Conservation (phyloP, 1,284 basidiomycete genomes). For the Ustilago vetiveriae region DNA sequence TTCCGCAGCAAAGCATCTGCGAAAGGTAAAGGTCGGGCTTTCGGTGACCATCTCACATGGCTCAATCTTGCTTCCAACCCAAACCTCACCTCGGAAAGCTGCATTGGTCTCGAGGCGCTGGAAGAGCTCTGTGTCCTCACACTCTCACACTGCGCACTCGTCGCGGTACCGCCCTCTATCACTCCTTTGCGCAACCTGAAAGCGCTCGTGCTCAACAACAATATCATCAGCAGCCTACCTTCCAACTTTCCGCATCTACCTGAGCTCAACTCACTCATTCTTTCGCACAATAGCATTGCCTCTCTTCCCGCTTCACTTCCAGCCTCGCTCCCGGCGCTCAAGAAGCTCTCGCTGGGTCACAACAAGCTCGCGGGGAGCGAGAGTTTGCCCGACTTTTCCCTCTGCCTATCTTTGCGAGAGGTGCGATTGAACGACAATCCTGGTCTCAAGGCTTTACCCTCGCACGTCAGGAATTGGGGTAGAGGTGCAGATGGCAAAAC, state of each 20-base stretch:
- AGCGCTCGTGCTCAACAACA: constrained; percentile 62
- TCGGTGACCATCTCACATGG: constrained; percentile 45
- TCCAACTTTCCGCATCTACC: constrained; percentile 55
- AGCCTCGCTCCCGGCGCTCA: constrained; percentile 52
- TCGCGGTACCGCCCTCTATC: constrained; percentile 36
- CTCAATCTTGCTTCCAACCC: constrained; percentile 32
- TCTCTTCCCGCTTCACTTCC: constrained; percentile 56
- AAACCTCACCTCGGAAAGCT: constrained; percentile 24
- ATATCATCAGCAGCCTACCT: constrained; percentile 37
- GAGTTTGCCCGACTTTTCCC: constrained; percentile 59
- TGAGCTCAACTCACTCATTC: constrained; percentile 64
- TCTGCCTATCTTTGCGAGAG: constrained; percentile 55
- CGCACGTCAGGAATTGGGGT: constrained; percentile 54
- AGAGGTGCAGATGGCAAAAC: constrained; percentile 54
- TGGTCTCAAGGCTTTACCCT: constrained; percentile 40
- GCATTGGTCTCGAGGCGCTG: constrained; percentile 39
- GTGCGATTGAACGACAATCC: constrained; percentile 58
- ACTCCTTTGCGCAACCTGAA: constrained; percentile 42
- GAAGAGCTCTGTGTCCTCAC: constrained; percentile 50
- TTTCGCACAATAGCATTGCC: constrained; percentile 58
- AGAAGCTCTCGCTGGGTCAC: constrained; percentile 60
- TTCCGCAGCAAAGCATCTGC: constrained; percentile 32
- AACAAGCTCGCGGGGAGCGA: constrained; percentile 44
- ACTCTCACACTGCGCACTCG: constrained; percentile 50
- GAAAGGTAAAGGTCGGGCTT: constrained; percentile 27